phyloP scores from a whole-genome alignment of 495 filamentous ascomycete genomes.

The Evernia prunastri region DNA sequence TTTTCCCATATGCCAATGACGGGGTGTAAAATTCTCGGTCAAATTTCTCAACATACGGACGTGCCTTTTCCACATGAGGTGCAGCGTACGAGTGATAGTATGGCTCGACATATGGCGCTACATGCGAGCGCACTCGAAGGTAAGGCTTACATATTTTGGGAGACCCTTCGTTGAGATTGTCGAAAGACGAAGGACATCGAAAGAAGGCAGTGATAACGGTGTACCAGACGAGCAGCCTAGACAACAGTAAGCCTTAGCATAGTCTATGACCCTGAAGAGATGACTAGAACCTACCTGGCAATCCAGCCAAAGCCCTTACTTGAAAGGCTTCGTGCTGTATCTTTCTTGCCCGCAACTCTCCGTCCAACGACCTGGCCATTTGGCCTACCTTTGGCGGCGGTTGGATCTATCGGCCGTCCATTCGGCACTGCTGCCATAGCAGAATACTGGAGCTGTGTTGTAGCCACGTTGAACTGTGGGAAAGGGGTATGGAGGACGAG shows the following conservation, averaged over 20 bases:
- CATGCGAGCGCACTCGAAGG: conserved; percentile 58
- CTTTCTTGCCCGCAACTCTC: conserved; percentile 5
- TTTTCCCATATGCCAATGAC: conserved; percentile 53
- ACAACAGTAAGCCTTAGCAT: conserved; percentile 11
- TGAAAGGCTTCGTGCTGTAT: conserved; percentile 27
- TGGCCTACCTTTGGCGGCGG: conserved; percentile 15
- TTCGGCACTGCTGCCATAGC: conserved; percentile 25
- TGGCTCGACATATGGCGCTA: conserved; percentile 70
- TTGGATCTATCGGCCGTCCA: conserved; percentile 23
- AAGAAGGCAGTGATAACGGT: conserved; percentile 70
- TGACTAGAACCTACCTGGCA: conserved; percentile 50
- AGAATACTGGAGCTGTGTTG: conserved; percentile 17
- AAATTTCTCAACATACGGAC: conserved; percentile 64
- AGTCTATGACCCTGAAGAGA: background rate
- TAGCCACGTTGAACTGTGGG: background rate
- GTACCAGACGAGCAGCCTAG: conserved; percentile 81
- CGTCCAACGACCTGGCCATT: conserved; percentile 22
- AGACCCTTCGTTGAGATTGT: conserved; percentile 59
- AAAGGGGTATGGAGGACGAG: background rate
- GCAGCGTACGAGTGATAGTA: conserved; percentile 82
- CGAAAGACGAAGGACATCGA: conserved; percentile 67
- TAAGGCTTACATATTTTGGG: conserved; percentile 82
- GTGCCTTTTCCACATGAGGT: conserved; percentile 69
- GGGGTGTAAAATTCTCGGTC: conserved; percentile 64
- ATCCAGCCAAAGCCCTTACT: conserved; percentile 50